Conservation (phyloP, 2,329 filamentous ascomycete genomes). For the Aspergillus hortae region DNA sequence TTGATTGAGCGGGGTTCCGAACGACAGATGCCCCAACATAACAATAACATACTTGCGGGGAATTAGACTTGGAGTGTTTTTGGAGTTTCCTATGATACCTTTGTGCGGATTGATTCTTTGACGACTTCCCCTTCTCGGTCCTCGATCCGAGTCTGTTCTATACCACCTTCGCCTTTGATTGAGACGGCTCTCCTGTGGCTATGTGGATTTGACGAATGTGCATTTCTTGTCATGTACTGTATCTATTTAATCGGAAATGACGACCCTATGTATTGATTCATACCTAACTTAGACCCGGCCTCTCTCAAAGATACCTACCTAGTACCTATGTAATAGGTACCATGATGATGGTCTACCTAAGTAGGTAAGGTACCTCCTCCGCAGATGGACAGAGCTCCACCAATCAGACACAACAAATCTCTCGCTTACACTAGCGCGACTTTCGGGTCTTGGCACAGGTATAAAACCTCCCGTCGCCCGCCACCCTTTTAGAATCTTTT, state of each 20-base stretch:
- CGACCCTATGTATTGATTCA: not conserved
- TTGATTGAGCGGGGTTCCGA: slow-evolving; percentile 32
- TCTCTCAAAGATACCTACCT: not conserved
- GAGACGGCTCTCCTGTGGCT: slow-evolving; percentile 11
- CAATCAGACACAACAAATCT: not conserved
- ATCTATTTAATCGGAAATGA: slow-evolving; percentile 10
- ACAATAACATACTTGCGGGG: slow-evolving; percentile 5
- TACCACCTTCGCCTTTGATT: slow-evolving; percentile 11
- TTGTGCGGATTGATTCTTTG: slow-evolving; percentile 19
- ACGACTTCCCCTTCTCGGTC: slow-evolving; percentile 13
- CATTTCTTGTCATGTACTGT: slow-evolving; percentile 19
- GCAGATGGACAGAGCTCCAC: slow-evolving; percentile 7
- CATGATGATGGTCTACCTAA: not conserved
- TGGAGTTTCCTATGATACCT: slow-evolving; percentile 30
- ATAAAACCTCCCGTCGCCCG: slow-evolving; percentile 19
- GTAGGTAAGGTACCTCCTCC: too few relatives aligned
- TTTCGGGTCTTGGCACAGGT: slow-evolving; percentile 10
- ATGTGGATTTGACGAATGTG: slow-evolving; percentile 21
- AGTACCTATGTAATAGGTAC: not conserved
- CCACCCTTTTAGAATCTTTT: slow-evolving; percentile 21
- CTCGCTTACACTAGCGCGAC: slow-evolving; percentile 30
- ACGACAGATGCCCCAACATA: not conserved
- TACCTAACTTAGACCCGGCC: too few relatives aligned
- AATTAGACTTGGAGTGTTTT: slow-evolving; percentile 18
- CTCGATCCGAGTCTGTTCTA: slow-evolving; percentile 5